These are phyloP conservation scores for Lactarius evosmus DNA, from an alignment of 768 basidiomycete species.

Conservation along the genomic window DNA sequence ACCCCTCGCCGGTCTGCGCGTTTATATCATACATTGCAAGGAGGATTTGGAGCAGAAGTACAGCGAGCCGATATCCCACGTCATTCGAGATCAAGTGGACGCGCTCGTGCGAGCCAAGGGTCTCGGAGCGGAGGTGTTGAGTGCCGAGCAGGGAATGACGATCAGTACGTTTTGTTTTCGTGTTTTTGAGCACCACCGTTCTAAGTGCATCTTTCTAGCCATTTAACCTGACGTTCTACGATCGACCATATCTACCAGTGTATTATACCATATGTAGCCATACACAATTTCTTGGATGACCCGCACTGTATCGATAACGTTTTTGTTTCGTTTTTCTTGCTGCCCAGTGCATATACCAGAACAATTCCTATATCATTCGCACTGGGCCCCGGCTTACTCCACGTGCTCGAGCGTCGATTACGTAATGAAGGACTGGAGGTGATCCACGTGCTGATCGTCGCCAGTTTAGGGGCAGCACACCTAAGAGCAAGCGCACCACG, in stretches of 20 bases:
- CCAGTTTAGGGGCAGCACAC: too few relatives aligned
- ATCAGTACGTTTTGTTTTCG: constrained; percentile 49
- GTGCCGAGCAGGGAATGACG: constrained; percentile 76
- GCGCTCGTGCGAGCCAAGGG: constrained; percentile 54
- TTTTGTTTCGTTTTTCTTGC: not conserved
- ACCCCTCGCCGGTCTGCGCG: constrained; percentile 53
- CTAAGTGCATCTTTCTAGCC: constrained; percentile 1
- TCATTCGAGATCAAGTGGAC: constrained; percentile 73
- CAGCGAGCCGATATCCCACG: constrained; percentile 52
- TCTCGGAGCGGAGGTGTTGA: constrained; percentile 70
- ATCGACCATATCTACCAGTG: constrained; percentile 30
- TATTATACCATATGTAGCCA: constrained; percentile 40
- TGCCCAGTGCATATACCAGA: not conserved
- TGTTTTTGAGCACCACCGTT: not conserved
- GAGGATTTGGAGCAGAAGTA: constrained; percentile 53
- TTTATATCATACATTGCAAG: constrained; percentile 90
- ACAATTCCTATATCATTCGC: too few relatives aligned
- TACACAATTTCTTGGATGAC: constrained; percentile 29
- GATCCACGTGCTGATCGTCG: too few relatives aligned
- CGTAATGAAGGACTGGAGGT: too few relatives aligned
- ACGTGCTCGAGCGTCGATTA: too few relatives aligned
- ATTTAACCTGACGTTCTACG: constrained; percentile 9
- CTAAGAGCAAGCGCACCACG: too few relatives aligned
- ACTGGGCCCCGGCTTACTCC: too few relatives aligned
- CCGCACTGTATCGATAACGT: constrained; percentile 21